Evolutionary conservation across 2,329 filamentous ascomycete species (phyloP).

Genomic region (Botrytis tulipae): DNA sequence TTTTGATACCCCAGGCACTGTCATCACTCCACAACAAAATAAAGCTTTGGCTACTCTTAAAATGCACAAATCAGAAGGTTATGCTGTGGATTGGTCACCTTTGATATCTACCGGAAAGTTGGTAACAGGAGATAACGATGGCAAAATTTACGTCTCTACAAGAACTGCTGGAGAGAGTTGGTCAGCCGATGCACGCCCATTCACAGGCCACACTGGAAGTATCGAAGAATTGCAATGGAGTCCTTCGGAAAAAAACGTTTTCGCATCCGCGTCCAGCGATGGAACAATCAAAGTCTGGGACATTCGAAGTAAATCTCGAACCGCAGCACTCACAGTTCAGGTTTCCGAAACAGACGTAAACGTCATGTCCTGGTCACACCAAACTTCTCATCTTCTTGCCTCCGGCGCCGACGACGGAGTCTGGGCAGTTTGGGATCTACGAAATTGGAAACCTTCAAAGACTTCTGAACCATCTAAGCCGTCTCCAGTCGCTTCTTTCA

Average conservation of each 20-base stretch:
- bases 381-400: conserved; percentile 85
- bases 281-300: conserved; percentile 97
- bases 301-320: conserved; percentile 82
- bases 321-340: conserved; percentile 82
- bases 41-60: conserved; percentile 85
- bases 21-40: conserved; percentile 77
- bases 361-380: conserved; percentile 90
- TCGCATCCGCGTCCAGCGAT: conserved; percentile 90
- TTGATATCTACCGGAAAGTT: conserved; percentile 78
- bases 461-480: conserved; percentile 51
- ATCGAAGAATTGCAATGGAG: conserved; percentile 98
- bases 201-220: conserved; percentile 78
- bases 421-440: conserved; percentile 94
- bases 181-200: conserved; percentile 80
- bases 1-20: conserved; percentile 84
- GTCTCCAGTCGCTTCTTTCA: conserved; percentile 85
- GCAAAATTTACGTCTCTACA: conserved; percentile 84
- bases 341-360: conserved; percentile 88
- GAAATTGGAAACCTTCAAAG: conserved; percentile 80
- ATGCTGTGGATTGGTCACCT: conserved; percentile 96
- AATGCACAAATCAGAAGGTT: conserved; percentile 91
- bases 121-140: conserved; percentile 86
- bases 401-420: conserved; percentile 90
- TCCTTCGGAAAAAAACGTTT: conserved; percentile 87
- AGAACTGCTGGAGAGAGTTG: conserved; percentile 85